Base-by-base conservation (phyloP, 2,329 filamentous ascomycete genomes). In the Xylaria sp. region DNA sequence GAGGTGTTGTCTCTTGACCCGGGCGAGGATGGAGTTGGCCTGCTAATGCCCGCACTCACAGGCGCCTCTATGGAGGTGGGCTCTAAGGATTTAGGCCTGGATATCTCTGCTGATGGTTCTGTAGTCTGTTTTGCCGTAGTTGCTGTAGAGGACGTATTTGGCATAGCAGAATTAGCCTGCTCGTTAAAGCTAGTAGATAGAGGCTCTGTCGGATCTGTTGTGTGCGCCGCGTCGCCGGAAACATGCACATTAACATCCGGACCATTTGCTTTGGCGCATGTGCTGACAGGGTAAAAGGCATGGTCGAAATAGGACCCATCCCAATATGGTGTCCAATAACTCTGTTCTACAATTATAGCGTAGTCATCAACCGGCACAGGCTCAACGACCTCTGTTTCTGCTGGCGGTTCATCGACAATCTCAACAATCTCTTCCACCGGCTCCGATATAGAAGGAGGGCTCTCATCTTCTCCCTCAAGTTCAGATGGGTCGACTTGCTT, bases 401-500 rank as follows among this genome's bases (percentile, higher is more conserved):
- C 67, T 11, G 61, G 50, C 11, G 63, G 63, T 36, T 69, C 65
- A n/a, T 75, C 68, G 11, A 61, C 49, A 39, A 70, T 61, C 17
- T 73, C 67, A 27, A 69, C 53, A 11, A 70, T 53, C 47, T 80
- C 76, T n/a, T 78, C 75, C 2, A 75, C 71, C 31, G 73, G 73
- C 62, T 82, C 78, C 29, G 75, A 67, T 53, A 73, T 72, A 11
- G 71, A 53, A 64, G 71, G 71, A n/a, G 47, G 72, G 59, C 13
- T 75, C 66, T 82, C 79, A 50, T 85, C 83, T 49, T 87, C 83
- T 20, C 88, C 87, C 17, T 91, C 88, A n/a, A 90, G 87, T 62
- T 87, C 87, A 17, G 85, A 71, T 45, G 85, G 82, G 70, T 96
- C 93, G 63, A 92, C 90, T 62, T 97, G 92, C 76, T 95, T 93